These are phyloP conservation scores for Penicillium angulare DNA, from an alignment of 495 filamentous ascomycete genomes.

Conservation along the genomic window DNA sequence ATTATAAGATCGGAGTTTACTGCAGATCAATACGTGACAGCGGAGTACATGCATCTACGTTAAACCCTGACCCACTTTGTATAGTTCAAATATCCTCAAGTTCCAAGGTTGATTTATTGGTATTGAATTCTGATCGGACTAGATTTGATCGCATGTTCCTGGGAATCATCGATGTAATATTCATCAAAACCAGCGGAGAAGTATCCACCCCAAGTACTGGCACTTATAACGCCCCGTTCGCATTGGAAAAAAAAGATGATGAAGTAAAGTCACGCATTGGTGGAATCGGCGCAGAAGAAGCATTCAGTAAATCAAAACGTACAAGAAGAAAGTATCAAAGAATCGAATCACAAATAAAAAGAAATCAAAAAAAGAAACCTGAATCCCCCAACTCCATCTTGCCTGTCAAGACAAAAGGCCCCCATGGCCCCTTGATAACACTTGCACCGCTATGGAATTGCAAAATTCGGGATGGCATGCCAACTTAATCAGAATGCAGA, in stretches of 20 bases:
- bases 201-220: slow-evolving; percentile 22
- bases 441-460: slow-evolving; percentile 34
- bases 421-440: slow-evolving; percentile 18
- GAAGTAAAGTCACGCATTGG: neutral
- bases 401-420: slow-evolving; percentile 24
- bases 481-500: slow-evolving; percentile 38
- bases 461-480: slow-evolving; percentile 32
- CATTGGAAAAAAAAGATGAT: slow-evolving; percentile 10
- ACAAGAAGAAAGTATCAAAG: neutral
- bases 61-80: too few species aligned
- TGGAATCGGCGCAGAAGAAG: neutral
- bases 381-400: slow-evolving; percentile 34
- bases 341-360: neutral
- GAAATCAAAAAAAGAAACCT: slow-evolving; percentile 18
- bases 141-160: slow-evolving; percentile 3
- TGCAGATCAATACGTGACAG: too few species aligned
- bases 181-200: slow-evolving; percentile 28
- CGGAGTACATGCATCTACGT: too few species aligned
- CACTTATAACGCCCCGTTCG: slow-evolving; percentile 12
- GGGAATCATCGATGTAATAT: slow-evolving; percentile 29
- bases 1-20: too few species aligned
- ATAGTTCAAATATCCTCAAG: too few species aligned
- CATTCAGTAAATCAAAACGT: neutral
- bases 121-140: neutral
- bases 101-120: neutral